Base-by-base conservation (phyloP, 208 protist species). In the Trypanosoma avium region DNA sequence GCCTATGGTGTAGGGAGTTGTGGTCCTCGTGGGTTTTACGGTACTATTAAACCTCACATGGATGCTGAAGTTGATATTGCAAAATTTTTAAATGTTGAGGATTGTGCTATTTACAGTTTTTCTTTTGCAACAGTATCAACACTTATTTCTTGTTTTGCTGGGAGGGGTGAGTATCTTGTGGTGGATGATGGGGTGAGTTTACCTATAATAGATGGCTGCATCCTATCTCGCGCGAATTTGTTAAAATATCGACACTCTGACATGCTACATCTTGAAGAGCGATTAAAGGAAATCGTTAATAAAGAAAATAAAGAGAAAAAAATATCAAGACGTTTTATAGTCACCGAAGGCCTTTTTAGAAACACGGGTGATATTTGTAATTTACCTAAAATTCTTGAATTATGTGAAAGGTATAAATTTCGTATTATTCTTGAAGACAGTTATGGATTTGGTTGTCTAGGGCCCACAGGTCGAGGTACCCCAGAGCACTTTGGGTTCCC, bases 1-100 rank as follows among this genome's bases (percentile, higher is more conserved):
- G 91, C 96, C 21, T 98, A 99, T 71, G 97, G 97, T 64, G 95
- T 98, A 17, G 98, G 98, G 26, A 97, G 96, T 40, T 99, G 98
- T 80, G 98, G 98, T 12, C 98, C 98, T 15, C 84, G 97, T 54
- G 95, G 95, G 54, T 99, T 99, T 75, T 99, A 99, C 75, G 97
- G 97, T 49, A 98, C 97, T 4, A 90, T 99, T 48, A 97, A 98
- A 65, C 90, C 94, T 7, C 98, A 99, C 79, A 62, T 98, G 5
- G 78, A 97, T 10, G 70, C 97, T 2, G 97, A 99, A 79, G 68
- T 85, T 48, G 76, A 87, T 55, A 48, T 98, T 27, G 88, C 94
- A 7, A 67, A 86, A 26, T 98, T 99, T 61, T 64, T 97, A 45
- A 54, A 73, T 43, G 94, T 89, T 12, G 87, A 97, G 15, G 84